A percentile compares a stretch with the other conserved stretches of the same genome.
Conservation (phyloP, 371 early-diverging fungal species). For the Nematocida homosporus region DNA sequence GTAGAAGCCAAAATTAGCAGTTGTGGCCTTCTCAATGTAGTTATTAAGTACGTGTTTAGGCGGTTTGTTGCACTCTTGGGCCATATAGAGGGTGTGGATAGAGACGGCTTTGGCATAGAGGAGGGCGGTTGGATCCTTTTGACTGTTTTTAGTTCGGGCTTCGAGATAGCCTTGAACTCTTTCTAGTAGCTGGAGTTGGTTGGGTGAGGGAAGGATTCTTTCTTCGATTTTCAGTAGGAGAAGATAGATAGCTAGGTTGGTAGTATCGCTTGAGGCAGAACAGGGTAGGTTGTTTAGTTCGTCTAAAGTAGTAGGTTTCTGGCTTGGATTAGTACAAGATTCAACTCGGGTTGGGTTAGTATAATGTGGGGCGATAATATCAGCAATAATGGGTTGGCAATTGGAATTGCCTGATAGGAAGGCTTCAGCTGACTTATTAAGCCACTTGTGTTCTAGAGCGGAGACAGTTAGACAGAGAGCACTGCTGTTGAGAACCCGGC, state of each 20-base stretch:
- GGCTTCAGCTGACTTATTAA: conserved; percentile 18
- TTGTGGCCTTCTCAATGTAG: neutral
- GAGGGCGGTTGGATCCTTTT: too few relatives aligned
- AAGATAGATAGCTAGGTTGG: conserved; percentile 24
- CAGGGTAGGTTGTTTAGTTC: neutral
- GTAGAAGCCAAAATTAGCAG: neutral
- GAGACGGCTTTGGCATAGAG: too few relatives aligned
- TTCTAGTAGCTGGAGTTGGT: too few relatives aligned
- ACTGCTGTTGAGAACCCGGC: neutral
- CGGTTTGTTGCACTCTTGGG: neutral
- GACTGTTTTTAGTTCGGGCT: too few relatives aligned
- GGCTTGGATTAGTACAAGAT: too few relatives aligned
- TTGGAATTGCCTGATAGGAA: too few relatives aligned
- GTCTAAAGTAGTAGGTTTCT: neutral
- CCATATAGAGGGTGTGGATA: too few relatives aligned
- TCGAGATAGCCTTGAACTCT: too few relatives aligned
- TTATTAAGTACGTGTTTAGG: neutral
- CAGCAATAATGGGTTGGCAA: too few relatives aligned
- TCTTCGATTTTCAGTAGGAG: conserved; percentile 19
- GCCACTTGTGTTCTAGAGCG: conserved; percentile 51
- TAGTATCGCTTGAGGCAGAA: neutral
- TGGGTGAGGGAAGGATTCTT: neutral
- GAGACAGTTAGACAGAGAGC: neutral
- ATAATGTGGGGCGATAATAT: too few relatives aligned
- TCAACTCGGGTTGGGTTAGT: too few relatives aligned